phyloP scores from a whole-genome alignment of 495 filamentous ascomycete genomes.

The Parathielavia appendiculata region DNA sequence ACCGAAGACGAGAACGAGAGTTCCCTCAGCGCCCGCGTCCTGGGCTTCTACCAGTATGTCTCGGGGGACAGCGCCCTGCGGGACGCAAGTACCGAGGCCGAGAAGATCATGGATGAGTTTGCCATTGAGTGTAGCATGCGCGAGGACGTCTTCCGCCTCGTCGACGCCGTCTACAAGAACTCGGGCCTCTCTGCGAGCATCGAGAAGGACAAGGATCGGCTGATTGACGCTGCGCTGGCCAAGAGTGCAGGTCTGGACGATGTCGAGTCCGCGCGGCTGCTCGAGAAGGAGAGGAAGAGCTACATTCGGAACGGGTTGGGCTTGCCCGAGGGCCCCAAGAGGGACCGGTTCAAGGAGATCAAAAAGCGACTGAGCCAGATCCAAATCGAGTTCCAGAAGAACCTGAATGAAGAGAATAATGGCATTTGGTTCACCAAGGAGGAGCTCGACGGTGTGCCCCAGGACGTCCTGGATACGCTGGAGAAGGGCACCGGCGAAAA shows the following conservation, averaged over 20 bases:
- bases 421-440: slow-evolving; percentile 56
- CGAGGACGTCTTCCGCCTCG: slow-evolving; percentile 55
- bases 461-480: slow-evolving; percentile 52
- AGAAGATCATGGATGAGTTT: slow-evolving; percentile 57
- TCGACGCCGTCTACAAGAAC: slow-evolving; percentile 49
- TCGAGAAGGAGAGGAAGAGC: slow-evolving; percentile 55
- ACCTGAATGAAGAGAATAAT: slow-evolving; percentile 57
- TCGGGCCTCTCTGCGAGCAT: slow-evolving; percentile 40
- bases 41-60: slow-evolving; percentile 77
- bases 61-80: slow-evolving; percentile 63
- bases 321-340: slow-evolving; percentile 47
- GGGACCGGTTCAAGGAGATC: slow-evolving; percentile 60
- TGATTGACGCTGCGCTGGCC: slow-evolving; percentile 29
- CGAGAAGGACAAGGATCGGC: slow-evolving; percentile 32
- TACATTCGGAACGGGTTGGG: slow-evolving; percentile 55
- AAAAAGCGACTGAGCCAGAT: slow-evolving; percentile 57
- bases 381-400: slow-evolving; percentile 54
- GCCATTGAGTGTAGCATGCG: slow-evolving; percentile 56
- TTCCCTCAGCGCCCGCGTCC: slow-evolving; percentile 54
- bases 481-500: slow-evolving; percentile 69
- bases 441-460: slow-evolving; percentile 55
- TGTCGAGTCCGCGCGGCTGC: slow-evolving; percentile 47
- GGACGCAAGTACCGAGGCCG: slow-evolving; percentile 55
- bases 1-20: slow-evolving; percentile 62
- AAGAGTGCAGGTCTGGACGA: slow-evolving; percentile 33